Conservation (phyloP, 805 yeast genomes). For the Zygotorulaspora florentina region DNA sequence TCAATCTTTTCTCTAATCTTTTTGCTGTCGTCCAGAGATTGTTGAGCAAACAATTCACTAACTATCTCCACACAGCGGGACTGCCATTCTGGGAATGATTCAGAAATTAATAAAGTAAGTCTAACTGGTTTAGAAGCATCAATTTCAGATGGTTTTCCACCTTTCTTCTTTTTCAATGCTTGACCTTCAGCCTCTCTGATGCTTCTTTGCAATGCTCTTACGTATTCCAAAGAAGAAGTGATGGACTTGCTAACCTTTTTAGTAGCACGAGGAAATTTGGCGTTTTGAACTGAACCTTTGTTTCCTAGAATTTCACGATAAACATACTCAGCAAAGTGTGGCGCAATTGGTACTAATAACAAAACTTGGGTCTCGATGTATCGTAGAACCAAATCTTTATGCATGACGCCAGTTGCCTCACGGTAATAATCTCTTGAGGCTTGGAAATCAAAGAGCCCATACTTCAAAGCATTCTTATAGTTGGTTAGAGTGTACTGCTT, state of each 20-base stretch:
- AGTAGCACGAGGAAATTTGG: slow-evolving; percentile 74
- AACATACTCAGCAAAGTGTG: slow-evolving; percentile 89
- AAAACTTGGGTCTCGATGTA: slow-evolving; percentile 86
- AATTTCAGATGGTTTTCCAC: slow-evolving; percentile 72
- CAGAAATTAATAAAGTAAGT: slow-evolving; percentile 68
- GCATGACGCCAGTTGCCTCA: slow-evolving; percentile 70
- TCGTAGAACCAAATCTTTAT: slow-evolving; percentile 69
- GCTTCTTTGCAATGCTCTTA: slow-evolving; percentile 71
- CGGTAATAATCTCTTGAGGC: slow-evolving; percentile 94
- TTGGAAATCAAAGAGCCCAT: slow-evolving; percentile 91
- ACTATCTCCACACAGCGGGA: slow-evolving; percentile 74
- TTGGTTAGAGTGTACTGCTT: slow-evolving; percentile 66
- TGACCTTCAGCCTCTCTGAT: slow-evolving; percentile 92
- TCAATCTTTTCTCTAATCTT: slow-evolving; percentile 57
- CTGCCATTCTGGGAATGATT: slow-evolving; percentile 93
- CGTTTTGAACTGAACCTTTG: slow-evolving; percentile 62
- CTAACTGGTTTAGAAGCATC: slow-evolving; percentile 71
- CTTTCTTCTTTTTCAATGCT: slow-evolving; percentile 80
- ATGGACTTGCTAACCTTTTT: slow-evolving; percentile 59
- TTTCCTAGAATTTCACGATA: slow-evolving; percentile 78
- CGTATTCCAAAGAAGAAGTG: slow-evolving; percentile 70
- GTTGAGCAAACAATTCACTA: slow-evolving; percentile 64
- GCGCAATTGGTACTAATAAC: slow-evolving; percentile 86
- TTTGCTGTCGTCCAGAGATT: slow-evolving; percentile 60
- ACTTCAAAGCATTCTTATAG: slow-evolving; percentile 85